Base-by-base conservation (phyloP, 139 green algal genomes). In the Chlorella sp. region DNA sequence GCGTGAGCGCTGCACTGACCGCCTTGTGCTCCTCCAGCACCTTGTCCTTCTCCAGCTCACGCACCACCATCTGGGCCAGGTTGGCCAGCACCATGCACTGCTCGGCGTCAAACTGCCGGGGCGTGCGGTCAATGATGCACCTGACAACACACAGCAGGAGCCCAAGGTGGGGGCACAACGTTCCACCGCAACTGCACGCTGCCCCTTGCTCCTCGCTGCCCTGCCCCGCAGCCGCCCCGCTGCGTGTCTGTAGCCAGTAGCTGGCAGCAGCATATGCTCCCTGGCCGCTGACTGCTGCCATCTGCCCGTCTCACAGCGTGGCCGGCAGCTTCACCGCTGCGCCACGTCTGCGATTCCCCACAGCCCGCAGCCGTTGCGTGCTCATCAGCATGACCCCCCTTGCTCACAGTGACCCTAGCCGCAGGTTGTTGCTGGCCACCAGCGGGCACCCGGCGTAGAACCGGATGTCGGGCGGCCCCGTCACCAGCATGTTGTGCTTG, bases 401-500 rank as follows among this genome's bases (percentile, higher is more conserved):
- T n/a, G n/a, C n/a, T 36, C 62, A 68, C 62, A 68, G 62, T 5
- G 88, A 89, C 31, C 91, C 91, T 35, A 94, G 78, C n/a, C 88
- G 81, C 72, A 74, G 51, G 5, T 51, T 35, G 35, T 86, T 88
- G 50, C 74, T 81, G 14, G 83, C 87, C 3, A 95, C 81, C 27
- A 96, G 79, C 1, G 91, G 90, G n/a, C 85, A 86, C 68, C 91
- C 90, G 1, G 90, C 91, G 77, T 97, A 97, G 85, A 96, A 97
- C 26, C 89, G 83, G 66, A 96, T 92, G 77, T 79, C 68, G 1
- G 91, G 91, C 0, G 75, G 32, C 0, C 87, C 85, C 14, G 78
- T 79, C 22, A 96, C 91, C 22, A 95, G 83, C 1, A 85, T 80
- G 74, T 95, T 95, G 62, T 77, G 69, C 10, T 70, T 51, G 71